Conservation (phyloP, 148 eudicot genomes). For the Amaranthus hypochondriacus region DNA sequence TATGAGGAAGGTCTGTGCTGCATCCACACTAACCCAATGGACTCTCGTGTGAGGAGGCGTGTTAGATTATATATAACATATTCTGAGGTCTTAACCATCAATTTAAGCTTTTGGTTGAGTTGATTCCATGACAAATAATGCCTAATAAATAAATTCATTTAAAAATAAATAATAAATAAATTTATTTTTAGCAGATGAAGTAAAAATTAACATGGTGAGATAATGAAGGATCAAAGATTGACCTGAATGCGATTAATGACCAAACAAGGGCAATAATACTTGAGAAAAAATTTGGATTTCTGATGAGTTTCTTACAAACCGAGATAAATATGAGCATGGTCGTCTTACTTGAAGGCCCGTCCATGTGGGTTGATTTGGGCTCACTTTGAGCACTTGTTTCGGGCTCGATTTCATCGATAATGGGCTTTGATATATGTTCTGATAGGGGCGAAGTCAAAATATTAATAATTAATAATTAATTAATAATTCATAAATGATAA, state of each 20-base stretch:
- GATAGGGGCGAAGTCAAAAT: conserved; percentile 28
- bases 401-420: conserved; percentile 62
- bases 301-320: conserved; percentile 83
- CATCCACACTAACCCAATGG: too few species aligned
- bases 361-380: conserved; percentile 50
- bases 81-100: too few species aligned
- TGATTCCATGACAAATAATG: too few species aligned
- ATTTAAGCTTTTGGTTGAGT: too few species aligned
- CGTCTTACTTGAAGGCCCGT: conserved; percentile 61
- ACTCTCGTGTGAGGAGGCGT: too few species aligned
- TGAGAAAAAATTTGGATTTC: conserved; percentile 81
- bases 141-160: too few species aligned
- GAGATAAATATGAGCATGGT: conserved; percentile 70
- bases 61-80: too few species aligned
- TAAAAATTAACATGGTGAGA: neutral
- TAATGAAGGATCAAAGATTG: neutral
- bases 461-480: too few species aligned
- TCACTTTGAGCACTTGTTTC: conserved; percentile 36
- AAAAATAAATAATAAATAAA: too few species aligned
- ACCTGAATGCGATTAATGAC: conserved; percentile 81
- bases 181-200: too few species aligned
- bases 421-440: conserved; percentile 74
- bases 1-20: too few species aligned
- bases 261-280: conserved; percentile 73
- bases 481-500: too few species aligned